These are phyloP conservation scores for Pythium insidiosum DNA, from an alignment of 352 stramenopile species.

Conservation along the genomic window DNA sequence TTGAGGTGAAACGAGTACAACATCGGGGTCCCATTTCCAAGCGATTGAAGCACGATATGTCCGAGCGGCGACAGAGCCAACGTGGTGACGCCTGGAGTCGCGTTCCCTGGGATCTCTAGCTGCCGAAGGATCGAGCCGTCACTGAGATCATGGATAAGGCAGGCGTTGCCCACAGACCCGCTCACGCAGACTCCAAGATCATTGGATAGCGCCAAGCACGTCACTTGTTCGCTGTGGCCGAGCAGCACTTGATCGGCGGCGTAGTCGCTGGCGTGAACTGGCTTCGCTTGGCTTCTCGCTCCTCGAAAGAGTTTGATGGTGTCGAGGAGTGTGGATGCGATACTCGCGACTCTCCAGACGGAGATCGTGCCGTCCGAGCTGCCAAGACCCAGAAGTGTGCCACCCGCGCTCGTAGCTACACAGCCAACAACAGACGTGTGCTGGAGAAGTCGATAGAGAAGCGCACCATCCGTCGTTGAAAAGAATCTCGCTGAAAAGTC, in stretches of 20 bases:
- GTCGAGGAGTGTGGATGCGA: slow-evolving; percentile 59
- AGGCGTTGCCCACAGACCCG: slow-evolving; percentile 58
- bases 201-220: slow-evolving; percentile 56
- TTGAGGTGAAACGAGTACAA: slow-evolving; percentile 76
- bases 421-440: slow-evolving; percentile 67
- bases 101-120: slow-evolving; percentile 31
- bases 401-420: slow-evolving; percentile 34
- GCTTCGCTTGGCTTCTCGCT: slow-evolving; percentile 32
- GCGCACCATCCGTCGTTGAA: slow-evolving; percentile 51
- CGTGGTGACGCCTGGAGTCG: slow-evolving; percentile 38
- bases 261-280: slow-evolving; percentile 72
- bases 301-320: slow-evolving; percentile 74
- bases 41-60: slow-evolving; percentile 63
- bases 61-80: slow-evolving; percentile 59
- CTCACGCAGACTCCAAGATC: slow-evolving; percentile 71
- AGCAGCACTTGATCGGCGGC: slow-evolving; percentile 69
- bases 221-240: slow-evolving; percentile 52
- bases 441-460: slow-evolving; percentile 66
- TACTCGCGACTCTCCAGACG: slow-evolving; percentile 65
- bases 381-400: slow-evolving; percentile 41
- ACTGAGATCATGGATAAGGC: slow-evolving; percentile 47
- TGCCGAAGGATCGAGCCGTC: slow-evolving; percentile 61
- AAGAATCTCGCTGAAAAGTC: slow-evolving; percentile 76
- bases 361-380: slow-evolving; percentile 69
- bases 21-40: slow-evolving; percentile 37